Base-by-base conservation (phyloP, 495 filamentous ascomycete genomes). In the Viridothelium virens region DNA sequence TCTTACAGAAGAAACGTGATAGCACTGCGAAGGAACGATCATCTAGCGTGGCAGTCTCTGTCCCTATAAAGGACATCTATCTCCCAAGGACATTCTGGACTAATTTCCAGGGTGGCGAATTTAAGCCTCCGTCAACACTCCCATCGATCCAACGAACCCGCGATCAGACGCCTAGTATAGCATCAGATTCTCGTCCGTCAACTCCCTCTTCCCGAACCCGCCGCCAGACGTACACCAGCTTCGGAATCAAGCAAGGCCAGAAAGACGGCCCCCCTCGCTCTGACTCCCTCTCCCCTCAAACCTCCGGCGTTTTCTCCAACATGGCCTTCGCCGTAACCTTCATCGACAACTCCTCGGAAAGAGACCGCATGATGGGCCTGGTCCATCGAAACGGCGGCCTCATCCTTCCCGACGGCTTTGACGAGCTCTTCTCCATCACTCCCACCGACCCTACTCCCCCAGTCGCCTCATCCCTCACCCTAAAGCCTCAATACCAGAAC, bases 281-380 rank as follows among this genome's bases (percentile, higher is more conserved):
- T 69, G 4, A 37, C 69, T 18, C 66, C 70, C 1, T 69, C 70
- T 2, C 34, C 25, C 48, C 31, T 14, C 25, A 44, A 34, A 11
- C 25, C 31, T 56, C 59, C 7, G 67, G 67, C 6, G 11, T 93
- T 1, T 93, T 96, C 71, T 75, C 82, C 33, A 84, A 86, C 37
- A 92, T 92, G 89, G 87, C 85, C 0, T 93, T 96, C 75, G 89
- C 90, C 0, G 84, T 92, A 12, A 89, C 89, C 12, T 89, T 87
- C 67, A 82, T 84, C 63, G 73, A 81, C n/a, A 80, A 83, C 31
- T 82, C 82, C 46, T 76, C 71, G 41, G 73, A 74, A 37, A 83
- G 82, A 62, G 81, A 82, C 33, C 80, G 80, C 25, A 75, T 83
- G 34, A 79, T 74, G 0, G 74, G 74, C 31, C 75, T 82, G 63